Percentiles rank a stretch among this genome's conserved stretches.
phyloP scores from a whole-genome alignment of 768 basidiomycete genomes.

The Termitomyces bulborhizus region DNA sequence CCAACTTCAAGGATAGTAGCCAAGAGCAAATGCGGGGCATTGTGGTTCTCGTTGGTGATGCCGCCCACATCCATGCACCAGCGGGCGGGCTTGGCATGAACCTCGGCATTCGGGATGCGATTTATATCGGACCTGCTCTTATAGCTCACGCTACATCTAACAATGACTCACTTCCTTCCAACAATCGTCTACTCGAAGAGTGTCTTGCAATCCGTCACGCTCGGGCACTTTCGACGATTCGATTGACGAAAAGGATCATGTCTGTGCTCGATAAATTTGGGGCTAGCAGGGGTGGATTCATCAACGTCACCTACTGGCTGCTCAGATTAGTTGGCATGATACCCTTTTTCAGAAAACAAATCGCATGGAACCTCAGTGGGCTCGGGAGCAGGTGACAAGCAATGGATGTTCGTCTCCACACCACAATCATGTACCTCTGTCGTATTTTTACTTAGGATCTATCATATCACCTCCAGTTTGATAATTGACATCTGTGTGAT shows the following conservation, averaged over 20 bases:
- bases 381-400: conserved; percentile 14
- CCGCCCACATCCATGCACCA: conserved; percentile 50
- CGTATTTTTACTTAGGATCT: background rate
- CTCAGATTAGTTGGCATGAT: conserved; percentile 12
- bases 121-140: conserved; percentile 38
- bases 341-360: conserved; percentile 8
- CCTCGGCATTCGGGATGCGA: conserved; percentile 49
- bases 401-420: too few species aligned
- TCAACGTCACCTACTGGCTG: conserved; percentile 14
- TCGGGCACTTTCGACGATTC: conserved; percentile 36
- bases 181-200: conserved; percentile 25
- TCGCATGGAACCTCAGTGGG: conserved; percentile 18
- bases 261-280: conserved; percentile 10
- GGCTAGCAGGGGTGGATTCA: background rate
- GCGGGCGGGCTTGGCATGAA: conserved; percentile 56
- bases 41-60: conserved; percentile 21
- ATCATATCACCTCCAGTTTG: background rate
- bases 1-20: background rate
- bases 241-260: conserved; percentile 29
- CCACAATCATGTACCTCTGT: background rate
- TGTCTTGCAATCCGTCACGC: conserved; percentile 30
- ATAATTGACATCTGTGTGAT: background rate
- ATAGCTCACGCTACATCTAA: conserved; percentile 22
- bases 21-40: conserved; percentile 4
- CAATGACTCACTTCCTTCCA: conserved; percentile 10